Evolutionary conservation across 371 early-diverging fungal species (phyloP).

Genomic region (Apophysomyces variabilis): DNA sequence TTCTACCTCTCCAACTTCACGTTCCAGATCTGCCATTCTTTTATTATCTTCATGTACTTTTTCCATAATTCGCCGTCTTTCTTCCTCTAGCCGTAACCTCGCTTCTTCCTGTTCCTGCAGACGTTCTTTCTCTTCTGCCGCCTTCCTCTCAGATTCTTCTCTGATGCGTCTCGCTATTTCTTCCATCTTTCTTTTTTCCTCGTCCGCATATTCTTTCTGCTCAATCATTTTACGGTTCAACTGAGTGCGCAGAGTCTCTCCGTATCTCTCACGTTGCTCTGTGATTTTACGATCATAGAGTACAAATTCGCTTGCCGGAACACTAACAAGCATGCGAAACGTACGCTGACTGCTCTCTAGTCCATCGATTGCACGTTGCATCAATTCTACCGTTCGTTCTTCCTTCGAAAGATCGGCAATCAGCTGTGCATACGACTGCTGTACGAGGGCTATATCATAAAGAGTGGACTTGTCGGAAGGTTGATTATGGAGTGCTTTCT

Average conservation of each 20-base stretch:
- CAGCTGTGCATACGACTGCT: constrained; percentile 84
- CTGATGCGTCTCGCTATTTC: constrained; percentile 55
- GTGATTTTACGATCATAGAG: constrained; percentile 68
- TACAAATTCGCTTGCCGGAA: constrained; percentile 53
- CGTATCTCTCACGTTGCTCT: constrained; percentile 67
- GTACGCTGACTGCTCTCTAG: constrained; percentile 62
- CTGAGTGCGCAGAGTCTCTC: constrained; percentile 64
- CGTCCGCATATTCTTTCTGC: constrained; percentile 61
- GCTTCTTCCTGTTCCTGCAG: constrained; percentile 25
- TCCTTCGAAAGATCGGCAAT: constrained; percentile 73
- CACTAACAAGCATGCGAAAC: constrained; percentile 57
- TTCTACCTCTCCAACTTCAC: constrained; percentile 29
- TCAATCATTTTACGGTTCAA: constrained; percentile 64
- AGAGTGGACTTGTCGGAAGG: constrained; percentile 70
- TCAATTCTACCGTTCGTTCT: constrained; percentile 56
- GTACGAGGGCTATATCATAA: constrained; percentile 82
- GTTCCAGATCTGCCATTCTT: constrained; percentile 12
- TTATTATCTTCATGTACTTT: constrained; percentile 29
- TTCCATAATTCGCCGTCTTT: constrained; percentile 28
- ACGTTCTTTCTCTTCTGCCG: constrained; percentile 31
- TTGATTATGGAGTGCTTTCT: constrained; percentile 55
- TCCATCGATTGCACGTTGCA: constrained; percentile 62
- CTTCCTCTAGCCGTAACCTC: constrained; percentile 17
- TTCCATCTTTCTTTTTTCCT: constrained; percentile 46
- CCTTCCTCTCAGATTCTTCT: constrained; percentile 25